These are phyloP conservation scores for Amphibolis antarctica DNA, from an alignment of 106 monocot species.

Conservation along the genomic window DNA sequence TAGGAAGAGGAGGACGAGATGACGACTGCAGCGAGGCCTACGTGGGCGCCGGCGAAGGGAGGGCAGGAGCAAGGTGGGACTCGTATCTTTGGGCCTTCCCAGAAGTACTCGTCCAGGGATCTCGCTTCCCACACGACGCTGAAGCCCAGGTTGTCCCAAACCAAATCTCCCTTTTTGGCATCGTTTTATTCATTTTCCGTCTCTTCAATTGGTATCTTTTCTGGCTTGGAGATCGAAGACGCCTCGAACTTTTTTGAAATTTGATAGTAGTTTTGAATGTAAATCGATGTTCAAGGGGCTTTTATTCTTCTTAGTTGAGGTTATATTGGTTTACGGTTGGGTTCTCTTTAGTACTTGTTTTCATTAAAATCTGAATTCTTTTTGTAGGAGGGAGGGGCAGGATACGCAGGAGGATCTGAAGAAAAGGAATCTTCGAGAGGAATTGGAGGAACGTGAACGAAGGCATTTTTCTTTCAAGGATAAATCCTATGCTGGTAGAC, in stretches of 20 bases:
- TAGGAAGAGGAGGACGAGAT: constrained; percentile 13
- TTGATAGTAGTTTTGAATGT: too few relatives aligned
- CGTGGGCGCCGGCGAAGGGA: constrained; percentile 98
- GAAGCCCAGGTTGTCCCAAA: constrained; percentile 56
- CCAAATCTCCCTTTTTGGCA: not conserved
- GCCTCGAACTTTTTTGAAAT: too few relatives aligned
- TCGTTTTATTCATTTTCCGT: not conserved
- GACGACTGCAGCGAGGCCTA: constrained; percentile 94
- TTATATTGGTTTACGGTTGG: not conserved
- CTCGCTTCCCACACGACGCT: constrained; percentile 84
- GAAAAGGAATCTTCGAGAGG: constrained; percentile 81
- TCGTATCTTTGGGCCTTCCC: constrained; percentile 90
- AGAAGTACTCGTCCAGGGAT: constrained; percentile 91
- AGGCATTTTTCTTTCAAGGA: constrained; percentile 84
- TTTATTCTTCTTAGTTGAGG: not conserved
- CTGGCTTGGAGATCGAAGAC: too few relatives aligned
- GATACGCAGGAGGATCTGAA: constrained; percentile 85
- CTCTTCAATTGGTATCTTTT: too few relatives aligned
- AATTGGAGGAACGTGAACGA: constrained; percentile 82
- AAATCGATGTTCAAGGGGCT: too few relatives aligned
- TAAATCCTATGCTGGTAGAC: constrained; percentile 56
- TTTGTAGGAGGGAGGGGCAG: constrained; percentile 77
- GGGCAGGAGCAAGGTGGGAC: constrained; percentile 97
- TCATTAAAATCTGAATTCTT: not conserved
- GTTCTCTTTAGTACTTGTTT: not conserved